Base-by-base conservation (phyloP, 768 basidiomycete species). In the Pilatotrama ljubarskyi region DNA sequence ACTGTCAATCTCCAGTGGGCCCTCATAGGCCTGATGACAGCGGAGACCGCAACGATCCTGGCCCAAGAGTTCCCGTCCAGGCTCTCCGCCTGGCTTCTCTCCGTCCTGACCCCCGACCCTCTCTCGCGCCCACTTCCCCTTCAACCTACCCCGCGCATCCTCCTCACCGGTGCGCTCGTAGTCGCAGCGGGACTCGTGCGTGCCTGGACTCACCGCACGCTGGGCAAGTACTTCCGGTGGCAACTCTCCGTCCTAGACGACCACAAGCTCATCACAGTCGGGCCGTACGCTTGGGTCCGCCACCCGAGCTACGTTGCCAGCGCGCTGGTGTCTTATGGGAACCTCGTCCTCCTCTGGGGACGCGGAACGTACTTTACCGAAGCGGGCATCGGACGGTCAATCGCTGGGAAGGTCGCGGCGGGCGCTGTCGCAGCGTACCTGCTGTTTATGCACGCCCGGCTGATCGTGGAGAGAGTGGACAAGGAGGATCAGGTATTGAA, bases 211-310 rank as follows among this genome's bases (percentile, higher is more conserved):
- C 50, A 61, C 48, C 59, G 59, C 43, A 44, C 65, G 24, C 59
- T 68, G n/a, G 67, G 65, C n/a, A n/a, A 17, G 14, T 50, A 62
- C 49, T 68, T 66, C 53, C 64, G 63, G 5, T 64, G 58, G 54
- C 54, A 64, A 29, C 58, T 64, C 36, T 51, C 62, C 44, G 44
- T 62, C 14, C 32, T 47, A 11, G 38, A 42, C 14, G 47, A 58
- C 46, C 67, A 68, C 58, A 41, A 49, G 36, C 51, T 68, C 25
- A 41, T 68, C 42, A 66, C 59, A 5, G 36, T 24, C 14, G 65
- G 65, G 11, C 63, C 63, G 14, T 68, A 68, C 65, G 47, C 47
- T 9, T 38, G 41, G 26, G 62, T 68, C 18, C 67, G 67, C 13
- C 65, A 68, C 58, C 67, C 63, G 22, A 49, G 56, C 42, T 68